phyloP scores from a whole-genome alignment of 1,284 basidiomycete genomes.

The Rhodotorula sp. region DNA sequence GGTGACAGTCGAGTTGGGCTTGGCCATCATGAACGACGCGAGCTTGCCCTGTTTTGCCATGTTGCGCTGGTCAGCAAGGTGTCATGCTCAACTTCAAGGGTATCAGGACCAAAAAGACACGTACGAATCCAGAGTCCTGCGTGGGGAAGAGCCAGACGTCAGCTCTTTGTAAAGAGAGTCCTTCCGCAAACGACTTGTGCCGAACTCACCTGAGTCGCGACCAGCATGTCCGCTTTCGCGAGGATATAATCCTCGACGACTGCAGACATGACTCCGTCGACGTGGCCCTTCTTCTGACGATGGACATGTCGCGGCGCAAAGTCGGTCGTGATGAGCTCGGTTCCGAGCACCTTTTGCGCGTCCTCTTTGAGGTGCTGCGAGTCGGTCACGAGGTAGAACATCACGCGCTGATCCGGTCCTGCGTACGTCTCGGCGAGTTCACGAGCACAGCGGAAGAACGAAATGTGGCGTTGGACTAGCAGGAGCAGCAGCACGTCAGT shows the following conservation, averaged over 20 bases:
- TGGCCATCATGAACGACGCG: slow-evolving; percentile 29
- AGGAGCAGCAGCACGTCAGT: too few relatives aligned
- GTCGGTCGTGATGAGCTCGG: slow-evolving; percentile 24
- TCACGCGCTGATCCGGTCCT: slow-evolving; percentile 10
- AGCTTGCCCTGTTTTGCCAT: slow-evolving; percentile 21
- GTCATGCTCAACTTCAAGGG: not conserved
- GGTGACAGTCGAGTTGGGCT: slow-evolving; percentile 28
- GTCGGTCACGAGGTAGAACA: slow-evolving; percentile 37
- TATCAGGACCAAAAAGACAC: not conserved
- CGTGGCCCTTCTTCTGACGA: slow-evolving; percentile 22
- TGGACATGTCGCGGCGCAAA: slow-evolving; percentile 29
- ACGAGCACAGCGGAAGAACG: slow-evolving; percentile 35
- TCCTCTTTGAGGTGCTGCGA: slow-evolving; percentile 26
- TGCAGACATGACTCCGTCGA: slow-evolving; percentile 26
- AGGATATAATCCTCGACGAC: slow-evolving; percentile 34
- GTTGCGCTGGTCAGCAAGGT: not conserved
- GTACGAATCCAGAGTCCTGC: slow-evolving; percentile 26
- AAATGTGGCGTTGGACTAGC: slow-evolving; percentile 32
- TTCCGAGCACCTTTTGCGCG: slow-evolving; percentile 18
- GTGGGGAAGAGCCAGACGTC: not conserved
- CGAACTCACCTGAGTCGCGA: slow-evolving; percentile 25
- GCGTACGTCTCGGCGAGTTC: slow-evolving; percentile 33
- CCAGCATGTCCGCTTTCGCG: slow-evolving; percentile 28
- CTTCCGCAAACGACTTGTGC: not conserved
- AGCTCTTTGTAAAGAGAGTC: too few relatives aligned